phyloP scores from a whole-genome alignment of 1,139 yeast species.

The Candida sanyaensis region DNA sequence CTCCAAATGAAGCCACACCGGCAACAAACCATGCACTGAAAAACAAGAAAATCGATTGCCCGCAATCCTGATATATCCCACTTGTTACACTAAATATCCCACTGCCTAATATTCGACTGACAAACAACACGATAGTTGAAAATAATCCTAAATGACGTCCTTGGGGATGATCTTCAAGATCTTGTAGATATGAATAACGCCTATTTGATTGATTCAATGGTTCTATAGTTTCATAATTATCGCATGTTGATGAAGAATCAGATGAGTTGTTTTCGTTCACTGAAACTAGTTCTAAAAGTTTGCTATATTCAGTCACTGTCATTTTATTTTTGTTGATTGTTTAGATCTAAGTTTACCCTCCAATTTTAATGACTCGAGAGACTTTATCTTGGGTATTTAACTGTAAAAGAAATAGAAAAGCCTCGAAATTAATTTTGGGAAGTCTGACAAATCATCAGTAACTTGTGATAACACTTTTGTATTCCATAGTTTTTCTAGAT shows the following conservation, averaged over 20 bases:
- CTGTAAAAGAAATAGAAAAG: too few relatives aligned
- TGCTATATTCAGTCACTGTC: too few relatives aligned
- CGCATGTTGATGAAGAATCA: background rate
- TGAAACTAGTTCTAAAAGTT: too few relatives aligned
- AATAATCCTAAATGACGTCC: constrained; percentile 73
- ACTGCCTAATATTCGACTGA: constrained; percentile 73
- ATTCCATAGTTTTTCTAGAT: too few relatives aligned
- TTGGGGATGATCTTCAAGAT: constrained; percentile 62
- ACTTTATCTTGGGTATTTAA: too few relatives aligned
- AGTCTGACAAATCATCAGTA: too few relatives aligned
- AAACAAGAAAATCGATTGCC: constrained; percentile 63
- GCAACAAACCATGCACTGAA: constrained; percentile 64
- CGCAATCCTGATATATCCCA: constrained; percentile 65
- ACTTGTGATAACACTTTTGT: too few relatives aligned
- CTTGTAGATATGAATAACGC: constrained; percentile 22
- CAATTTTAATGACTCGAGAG: too few relatives aligned
- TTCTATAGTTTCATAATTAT: constrained; percentile 2
- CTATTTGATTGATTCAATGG: constrained; percentile 6
- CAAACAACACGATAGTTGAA: constrained; percentile 62
- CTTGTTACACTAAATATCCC: constrained; percentile 77
- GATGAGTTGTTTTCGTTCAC: too few relatives aligned
- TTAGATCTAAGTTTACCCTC: too few relatives aligned
- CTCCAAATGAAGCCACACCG: constrained; percentile 63
- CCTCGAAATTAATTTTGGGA: too few relatives aligned
- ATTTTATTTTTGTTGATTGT: too few relatives aligned